phyloP scores from a whole-genome alignment of 805 yeast species.

The Candida lessepsii region DNA sequence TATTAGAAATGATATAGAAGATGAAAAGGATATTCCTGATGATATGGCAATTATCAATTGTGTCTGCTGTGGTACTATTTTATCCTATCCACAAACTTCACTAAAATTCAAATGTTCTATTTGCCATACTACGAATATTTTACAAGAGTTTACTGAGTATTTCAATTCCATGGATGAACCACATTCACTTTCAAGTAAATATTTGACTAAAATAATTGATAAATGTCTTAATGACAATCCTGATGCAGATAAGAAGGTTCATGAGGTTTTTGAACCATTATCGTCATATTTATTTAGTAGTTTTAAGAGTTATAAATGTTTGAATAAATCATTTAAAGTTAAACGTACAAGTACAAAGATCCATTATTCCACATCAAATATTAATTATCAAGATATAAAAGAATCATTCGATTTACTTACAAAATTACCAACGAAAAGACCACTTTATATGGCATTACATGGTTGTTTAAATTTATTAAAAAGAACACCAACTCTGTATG shows the following conservation, averaged over 20 bases:
- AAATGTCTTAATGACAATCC: slow-evolving; percentile 26
- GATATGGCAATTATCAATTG: slow-evolving; percentile 26
- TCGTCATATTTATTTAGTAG: slow-evolving; percentile 44
- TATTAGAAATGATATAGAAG: neutral
- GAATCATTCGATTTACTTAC: slow-evolving; percentile 46
- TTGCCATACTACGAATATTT: slow-evolving; percentile 52
- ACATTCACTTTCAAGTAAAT: slow-evolving; percentile 27
- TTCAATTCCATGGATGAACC: slow-evolving; percentile 9
- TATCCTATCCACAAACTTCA: slow-evolving; percentile 27
- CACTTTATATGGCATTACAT: slow-evolving; percentile 53
- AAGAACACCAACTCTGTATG: slow-evolving; percentile 41
- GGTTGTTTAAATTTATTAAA: slow-evolving; percentile 54
- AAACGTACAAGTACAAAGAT: slow-evolving; percentile 24
- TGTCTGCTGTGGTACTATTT: slow-evolving; percentile 37
- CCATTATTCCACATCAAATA: slow-evolving; percentile 46
- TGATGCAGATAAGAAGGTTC: slow-evolving; percentile 18
- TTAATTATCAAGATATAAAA: slow-evolving; percentile 49
- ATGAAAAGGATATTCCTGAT: slow-evolving; percentile 6
- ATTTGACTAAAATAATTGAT: slow-evolving; percentile 33
- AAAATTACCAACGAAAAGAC: slow-evolving; percentile 58
- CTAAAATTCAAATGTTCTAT: slow-evolving; percentile 57
- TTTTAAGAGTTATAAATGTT: slow-evolving; percentile 46
- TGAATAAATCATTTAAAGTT: slow-evolving; percentile 57
- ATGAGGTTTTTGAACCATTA: slow-evolving; percentile 47
- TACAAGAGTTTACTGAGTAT: slow-evolving; percentile 15